Base-by-base conservation (phyloP, 108 stramenopile species). In the Fragilariopsis cylindrus region DNA sequence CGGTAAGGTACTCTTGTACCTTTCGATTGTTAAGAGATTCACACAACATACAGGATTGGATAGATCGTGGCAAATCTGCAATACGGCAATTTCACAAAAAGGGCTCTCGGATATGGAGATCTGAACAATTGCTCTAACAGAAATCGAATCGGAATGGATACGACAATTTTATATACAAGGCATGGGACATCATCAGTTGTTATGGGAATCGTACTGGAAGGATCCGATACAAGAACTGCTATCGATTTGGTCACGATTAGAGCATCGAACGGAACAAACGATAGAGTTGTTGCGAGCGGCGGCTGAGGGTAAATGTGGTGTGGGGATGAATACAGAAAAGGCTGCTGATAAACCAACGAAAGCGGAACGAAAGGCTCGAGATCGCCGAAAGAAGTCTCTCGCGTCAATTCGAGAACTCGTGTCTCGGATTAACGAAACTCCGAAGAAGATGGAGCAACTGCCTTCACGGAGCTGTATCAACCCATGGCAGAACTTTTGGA, bases 101-200 rank as follows among this genome's bases (percentile, higher is more conserved):
- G 46, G 87, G 87, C 1, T 11, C 74, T 16, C 86, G 84, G 56
- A 7, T 81, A 4, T 88, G 87, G 87, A 70, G 83, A 42, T 77
- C 83, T 4, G 83, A 89, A 47, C 82, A 88, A 50, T 72, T 88
- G 19, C 58, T 85, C 40, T 85, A 46, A 79, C 72, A 3, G 87
- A 92, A 48, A 53, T 89, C 11, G 88, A 92, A 75, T 80, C 78
- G 11, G 92, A 93, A 69, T 93, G 92, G 92, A 66, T 93, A 11
- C 75, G 88, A 9, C 92, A 93, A 74, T 93, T 84, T 69, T 87
- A 77, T 68, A 81, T 93, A 45, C 92, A 90, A 79, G 92, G 91
- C 16, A 19, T 49, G 11, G 69, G 65, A 16, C 83, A 88, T 57
- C 48, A 81, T 39, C 76, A 85, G 13, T 57, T 79, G 41, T 72